phyloP scores from a whole-genome alignment of 75 land plant genomes.

The Azolla pinnata region DNA sequence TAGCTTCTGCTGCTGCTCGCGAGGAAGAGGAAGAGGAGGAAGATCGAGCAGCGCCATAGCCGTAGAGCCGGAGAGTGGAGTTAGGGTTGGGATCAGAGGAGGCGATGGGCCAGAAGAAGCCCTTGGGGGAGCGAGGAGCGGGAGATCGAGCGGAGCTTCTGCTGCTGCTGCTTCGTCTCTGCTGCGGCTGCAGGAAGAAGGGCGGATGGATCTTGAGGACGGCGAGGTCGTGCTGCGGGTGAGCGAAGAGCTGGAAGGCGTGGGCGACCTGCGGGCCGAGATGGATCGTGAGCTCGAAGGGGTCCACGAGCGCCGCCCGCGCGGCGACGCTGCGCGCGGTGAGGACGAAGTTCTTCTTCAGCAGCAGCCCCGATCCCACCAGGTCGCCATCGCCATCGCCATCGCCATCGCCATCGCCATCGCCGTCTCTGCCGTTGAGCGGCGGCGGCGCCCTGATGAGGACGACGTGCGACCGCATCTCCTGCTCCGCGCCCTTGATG shows the following conservation, averaged over 20 bases:
- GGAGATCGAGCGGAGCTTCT: not conserved
- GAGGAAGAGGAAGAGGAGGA: not conserved
- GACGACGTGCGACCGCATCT: slow-evolving; percentile 6
- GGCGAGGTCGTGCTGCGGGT: slow-evolving; percentile 3
- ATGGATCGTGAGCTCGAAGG: slow-evolving; percentile 4
- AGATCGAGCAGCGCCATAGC: not conserved
- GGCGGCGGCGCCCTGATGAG: not conserved
- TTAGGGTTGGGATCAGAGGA: not conserved
- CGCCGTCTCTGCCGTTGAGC: slow-evolving; percentile 1
- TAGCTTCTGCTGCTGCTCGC: too few relatives aligned
- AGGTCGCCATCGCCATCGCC: too few relatives aligned
- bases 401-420: too few relatives aligned
- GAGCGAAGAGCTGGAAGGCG: not conserved
- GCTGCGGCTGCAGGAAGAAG: too few relatives aligned
- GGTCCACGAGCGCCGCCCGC: not conserved
- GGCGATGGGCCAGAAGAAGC: slow-evolving; percentile 7
- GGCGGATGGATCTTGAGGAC: slow-evolving; percentile 5
- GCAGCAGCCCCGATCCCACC: slow-evolving; percentile 4
- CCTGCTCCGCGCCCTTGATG: not conserved
- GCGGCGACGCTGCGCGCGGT: not conserved
- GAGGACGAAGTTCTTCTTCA: slow-evolving; percentile 9
- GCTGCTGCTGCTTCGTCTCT: too few relatives aligned
- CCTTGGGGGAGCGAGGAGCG: not conserved
- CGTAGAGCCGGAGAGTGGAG: not conserved
- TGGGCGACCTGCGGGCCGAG: not conserved